phyloP scores from a whole-genome alignment of 1,139 yeast genomes.

The Diutina catenulata region DNA sequence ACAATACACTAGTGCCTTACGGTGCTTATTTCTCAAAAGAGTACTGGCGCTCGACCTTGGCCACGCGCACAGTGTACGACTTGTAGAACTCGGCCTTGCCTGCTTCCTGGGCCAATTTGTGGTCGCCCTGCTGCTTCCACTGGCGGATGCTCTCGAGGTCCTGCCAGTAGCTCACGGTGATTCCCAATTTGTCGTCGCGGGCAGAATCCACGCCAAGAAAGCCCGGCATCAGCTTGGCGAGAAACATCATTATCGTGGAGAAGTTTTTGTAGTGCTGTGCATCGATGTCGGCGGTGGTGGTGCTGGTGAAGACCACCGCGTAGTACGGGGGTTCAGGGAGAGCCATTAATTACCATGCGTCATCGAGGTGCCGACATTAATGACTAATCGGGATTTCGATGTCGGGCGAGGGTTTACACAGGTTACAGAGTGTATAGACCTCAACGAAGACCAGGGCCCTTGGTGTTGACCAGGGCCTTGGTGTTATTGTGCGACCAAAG shows the following conservation, averaged over 20 bases:
- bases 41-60: neutral
- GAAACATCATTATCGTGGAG: neutral
- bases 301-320: neutral
- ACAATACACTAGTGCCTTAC: too few relatives aligned
- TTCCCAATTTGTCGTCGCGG: neutral
- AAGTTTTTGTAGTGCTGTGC: neutral
- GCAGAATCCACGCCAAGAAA: conserved; percentile 1
- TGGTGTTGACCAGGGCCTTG: too few relatives aligned
- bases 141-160: conserved; percentile 1
- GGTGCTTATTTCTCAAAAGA: neutral
- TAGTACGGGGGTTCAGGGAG: conserved; percentile 1
- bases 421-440: too few relatives aligned
- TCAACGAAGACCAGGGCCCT: too few relatives aligned
- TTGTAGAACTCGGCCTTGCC: neutral
- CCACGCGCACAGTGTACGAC: neutral
- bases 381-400: too few relatives aligned
- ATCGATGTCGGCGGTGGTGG: neutral
- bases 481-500: too few relatives aligned
- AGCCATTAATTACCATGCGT: too few relatives aligned
- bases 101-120: neutral
- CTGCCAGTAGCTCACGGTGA: conserved; percentile 3
- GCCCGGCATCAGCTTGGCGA: conserved; percentile 1
- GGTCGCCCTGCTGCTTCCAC: neutral
- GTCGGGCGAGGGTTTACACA: too few relatives aligned
- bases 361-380: too few relatives aligned